Conservation (phyloP, 164 flowering plant genomes). For the Echeveria elegans region DNA sequence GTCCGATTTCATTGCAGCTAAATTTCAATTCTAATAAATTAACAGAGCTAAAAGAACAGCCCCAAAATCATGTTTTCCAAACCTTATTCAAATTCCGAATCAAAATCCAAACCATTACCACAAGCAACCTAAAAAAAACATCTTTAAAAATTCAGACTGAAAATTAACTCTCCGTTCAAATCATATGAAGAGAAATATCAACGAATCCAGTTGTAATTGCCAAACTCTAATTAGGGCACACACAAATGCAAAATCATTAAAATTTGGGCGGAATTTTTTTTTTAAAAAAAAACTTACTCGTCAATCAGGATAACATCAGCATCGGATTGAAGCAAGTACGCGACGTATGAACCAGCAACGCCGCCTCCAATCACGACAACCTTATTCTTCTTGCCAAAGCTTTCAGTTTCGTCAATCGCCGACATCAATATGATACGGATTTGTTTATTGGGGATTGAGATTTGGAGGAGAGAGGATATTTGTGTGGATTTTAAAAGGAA, state of each 20-base stretch:
- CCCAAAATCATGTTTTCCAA: not conserved
- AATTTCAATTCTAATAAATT: not conserved
- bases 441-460: too few species aligned
- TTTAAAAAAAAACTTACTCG: slow-evolving; percentile 15
- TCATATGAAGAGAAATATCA: not conserved
- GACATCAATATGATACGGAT: not conserved
- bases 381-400: not conserved
- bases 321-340: slow-evolving; percentile 15
- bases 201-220: not conserved
- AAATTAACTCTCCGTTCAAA: not conserved
- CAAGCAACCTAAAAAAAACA: not conserved
- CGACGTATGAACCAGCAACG: slow-evolving; percentile 14
- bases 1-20: too few species aligned
- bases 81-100: not conserved
- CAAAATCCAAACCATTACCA: not conserved
- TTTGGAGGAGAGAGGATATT: too few species aligned
- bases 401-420: not conserved
- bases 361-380: slow-evolving; percentile 22
- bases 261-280: not conserved
- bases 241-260: not conserved
- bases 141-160: not conserved
- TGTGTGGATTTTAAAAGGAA: too few species aligned
- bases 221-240: not conserved
- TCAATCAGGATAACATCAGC: slow-evolving; percentile 18
- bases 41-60: not conserved